These are phyloP conservation scores for Leptomonas seymouri DNA, from an alignment of 208 protist species.

Conservation along the genomic window DNA sequence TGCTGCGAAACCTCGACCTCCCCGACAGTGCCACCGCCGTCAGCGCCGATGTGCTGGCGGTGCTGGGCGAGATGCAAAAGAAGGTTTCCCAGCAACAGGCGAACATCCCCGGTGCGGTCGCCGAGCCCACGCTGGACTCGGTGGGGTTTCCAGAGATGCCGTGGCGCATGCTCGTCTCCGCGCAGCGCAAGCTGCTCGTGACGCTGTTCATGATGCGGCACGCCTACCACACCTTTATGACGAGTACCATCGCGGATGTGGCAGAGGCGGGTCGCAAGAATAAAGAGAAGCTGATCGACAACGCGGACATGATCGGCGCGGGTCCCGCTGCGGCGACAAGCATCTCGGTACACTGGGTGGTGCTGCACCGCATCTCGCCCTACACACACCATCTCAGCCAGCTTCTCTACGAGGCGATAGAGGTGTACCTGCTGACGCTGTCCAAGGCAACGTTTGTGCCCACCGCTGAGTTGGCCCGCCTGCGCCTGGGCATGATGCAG, in stretches of 20 bases:
- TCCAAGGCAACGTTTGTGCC: slow-evolving; percentile 73
- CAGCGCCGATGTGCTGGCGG: slow-evolving; percentile 37
- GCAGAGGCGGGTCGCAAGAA: neutral
- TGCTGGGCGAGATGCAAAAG: slow-evolving; percentile 65
- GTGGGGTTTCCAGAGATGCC: slow-evolving; percentile 73
- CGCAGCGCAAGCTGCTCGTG: slow-evolving; percentile 63
- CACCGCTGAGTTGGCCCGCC: slow-evolving; percentile 66
- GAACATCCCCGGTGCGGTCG: slow-evolving; percentile 54
- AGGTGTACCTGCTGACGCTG: slow-evolving; percentile 77
- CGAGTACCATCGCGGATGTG: slow-evolving; percentile 47
- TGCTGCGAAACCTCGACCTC: slow-evolving; percentile 84
- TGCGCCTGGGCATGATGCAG: slow-evolving; percentile 73
- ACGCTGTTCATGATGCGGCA: slow-evolving; percentile 82
- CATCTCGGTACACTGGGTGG: slow-evolving; percentile 86
- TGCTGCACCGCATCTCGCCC: slow-evolving; percentile 78
- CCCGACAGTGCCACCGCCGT: slow-evolving; percentile 76
- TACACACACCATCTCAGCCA: slow-evolving; percentile 67
- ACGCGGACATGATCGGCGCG: slow-evolving; percentile 19
- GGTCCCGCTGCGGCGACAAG: slow-evolving; percentile 26
- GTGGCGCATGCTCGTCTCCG: slow-evolving; percentile 62
- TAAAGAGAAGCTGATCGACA: slow-evolving; percentile 6
- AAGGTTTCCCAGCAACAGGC: slow-evolving; percentile 51
- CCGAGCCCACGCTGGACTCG: slow-evolving; percentile 79
- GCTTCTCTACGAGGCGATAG: slow-evolving; percentile 69
- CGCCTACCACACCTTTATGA: slow-evolving; percentile 87